Percentiles rank a stretch among this genome's conserved stretches.
These are phyloP conservation scores for Zymoseptoria ardabiliae DNA, from an alignment of 2,329 filamentous ascomycete species.

Conservation along the genomic window DNA sequence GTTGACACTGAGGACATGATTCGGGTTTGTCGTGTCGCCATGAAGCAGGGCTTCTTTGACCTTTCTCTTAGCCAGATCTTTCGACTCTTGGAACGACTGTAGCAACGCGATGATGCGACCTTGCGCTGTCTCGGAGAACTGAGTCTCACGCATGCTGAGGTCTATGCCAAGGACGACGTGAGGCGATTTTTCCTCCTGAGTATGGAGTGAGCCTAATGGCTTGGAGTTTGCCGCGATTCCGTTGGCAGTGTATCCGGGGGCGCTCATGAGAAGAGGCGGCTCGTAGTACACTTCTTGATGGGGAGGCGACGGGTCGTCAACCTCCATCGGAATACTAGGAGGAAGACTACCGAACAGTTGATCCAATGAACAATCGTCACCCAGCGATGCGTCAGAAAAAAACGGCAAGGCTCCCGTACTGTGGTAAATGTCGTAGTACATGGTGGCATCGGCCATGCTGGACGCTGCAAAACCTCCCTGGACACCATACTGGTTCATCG, in stretches of 20 bases:
- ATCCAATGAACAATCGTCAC: slow-evolving; percentile 62
- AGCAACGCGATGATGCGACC: slow-evolving; percentile 72
- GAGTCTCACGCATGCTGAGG: slow-evolving; percentile 68
- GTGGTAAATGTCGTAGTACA: too few relatives aligned
- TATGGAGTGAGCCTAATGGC: neutral
- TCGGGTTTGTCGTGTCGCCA: slow-evolving; percentile 60
- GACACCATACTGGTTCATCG: slow-evolving; percentile 12
- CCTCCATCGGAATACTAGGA: neutral
- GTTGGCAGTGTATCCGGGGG: neutral
- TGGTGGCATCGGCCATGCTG: slow-evolving; percentile 21
- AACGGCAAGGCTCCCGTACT: slow-evolving; percentile 83
- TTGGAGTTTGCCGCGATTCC: neutral
- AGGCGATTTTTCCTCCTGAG: slow-evolving; percentile 7
- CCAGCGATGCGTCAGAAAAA: slow-evolving; percentile 61
- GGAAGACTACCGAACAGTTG: neutral
- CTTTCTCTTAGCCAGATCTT: slow-evolving; percentile 64
- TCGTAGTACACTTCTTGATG: slow-evolving; percentile 16
- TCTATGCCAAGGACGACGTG: slow-evolving; percentile 49
- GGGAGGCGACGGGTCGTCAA: slow-evolving; percentile 20
- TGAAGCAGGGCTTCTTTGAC: slow-evolving; percentile 71
- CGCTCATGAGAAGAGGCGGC: slow-evolving; percentile 6
- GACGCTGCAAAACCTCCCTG: slow-evolving; percentile 10
- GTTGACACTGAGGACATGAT: slow-evolving; percentile 66
- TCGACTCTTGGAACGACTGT: slow-evolving; percentile 68
- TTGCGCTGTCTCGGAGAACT: slow-evolving; percentile 81